These are phyloP conservation scores for Kodamaea arcana DNA, from an alignment of 1,139 yeast species.

Conservation along the genomic window DNA sequence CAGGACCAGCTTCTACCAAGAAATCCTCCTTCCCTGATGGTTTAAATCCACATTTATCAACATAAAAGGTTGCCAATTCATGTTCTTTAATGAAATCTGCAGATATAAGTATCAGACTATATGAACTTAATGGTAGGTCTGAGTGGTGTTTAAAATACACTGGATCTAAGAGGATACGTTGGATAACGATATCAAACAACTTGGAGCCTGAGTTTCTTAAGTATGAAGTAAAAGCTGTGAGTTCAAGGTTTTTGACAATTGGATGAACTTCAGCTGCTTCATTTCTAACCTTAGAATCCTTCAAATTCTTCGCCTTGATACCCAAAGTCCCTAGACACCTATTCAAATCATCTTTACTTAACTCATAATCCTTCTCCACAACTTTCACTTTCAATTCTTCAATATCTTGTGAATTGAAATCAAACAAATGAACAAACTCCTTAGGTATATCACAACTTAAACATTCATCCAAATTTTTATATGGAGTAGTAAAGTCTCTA, in stretches of 20 bases:
- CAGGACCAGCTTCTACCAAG: constrained; percentile 7
- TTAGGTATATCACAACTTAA: constrained; percentile 30
- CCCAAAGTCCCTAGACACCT: constrained; percentile 45
- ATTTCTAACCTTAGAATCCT: neutral
- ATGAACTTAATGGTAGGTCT: constrained; percentile 4
- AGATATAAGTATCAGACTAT: constrained; percentile 17
- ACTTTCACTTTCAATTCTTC: constrained; percentile 11
- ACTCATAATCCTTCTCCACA: constrained; percentile 17
- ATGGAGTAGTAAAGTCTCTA: constrained; percentile 20
- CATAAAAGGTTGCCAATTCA: constrained; percentile 43
- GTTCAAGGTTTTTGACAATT: constrained; percentile 24
- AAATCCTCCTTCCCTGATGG: constrained; percentile 22
- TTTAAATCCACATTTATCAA: constrained; percentile 34
- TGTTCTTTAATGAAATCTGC: constrained; percentile 52
- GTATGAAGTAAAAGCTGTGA: constrained; percentile 54
- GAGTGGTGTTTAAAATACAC: constrained; percentile 6
- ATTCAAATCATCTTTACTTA: constrained; percentile 15
- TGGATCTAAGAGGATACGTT: constrained; percentile 12
- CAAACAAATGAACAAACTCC: constrained; percentile 12
- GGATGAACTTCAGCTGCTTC: too few relatives aligned
- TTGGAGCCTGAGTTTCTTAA: constrained; percentile 37
- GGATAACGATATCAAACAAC: constrained; percentile 26
- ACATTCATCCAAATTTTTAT: constrained; percentile 17
- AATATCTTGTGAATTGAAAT: constrained; percentile 12
- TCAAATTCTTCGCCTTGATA: constrained; percentile 22